These are phyloP conservation scores for Euphorbia lathyris DNA, from an alignment of 345 rosid species.

Conservation along the genomic window DNA sequence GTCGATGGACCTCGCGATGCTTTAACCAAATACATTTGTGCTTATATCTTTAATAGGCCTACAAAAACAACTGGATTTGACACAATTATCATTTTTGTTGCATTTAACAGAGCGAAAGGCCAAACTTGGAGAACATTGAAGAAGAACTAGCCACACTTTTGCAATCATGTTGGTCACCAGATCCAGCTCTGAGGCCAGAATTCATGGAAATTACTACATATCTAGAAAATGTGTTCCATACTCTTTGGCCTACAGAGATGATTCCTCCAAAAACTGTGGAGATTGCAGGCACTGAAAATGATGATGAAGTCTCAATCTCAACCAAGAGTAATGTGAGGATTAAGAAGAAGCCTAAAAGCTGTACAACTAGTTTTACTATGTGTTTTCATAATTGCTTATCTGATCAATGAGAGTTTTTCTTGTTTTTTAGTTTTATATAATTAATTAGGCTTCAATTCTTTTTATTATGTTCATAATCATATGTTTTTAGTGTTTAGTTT, in stretches of 20 bases:
- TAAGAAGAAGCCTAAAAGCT: slow-evolving; percentile 5
- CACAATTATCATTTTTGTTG: neutral
- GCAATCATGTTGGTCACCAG: slow-evolving; percentile 54
- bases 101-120: slow-evolving; percentile 47
- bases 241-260: slow-evolving; percentile 15
- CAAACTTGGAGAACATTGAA: slow-evolving; percentile 42
- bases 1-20: no score
- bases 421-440: neutral
- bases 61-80: neutral
- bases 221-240: slow-evolving; percentile 24
- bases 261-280: slow-evolving; percentile 12
- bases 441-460: neutral
- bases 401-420: neutral
- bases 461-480: slow-evolving; percentile 8
- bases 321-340: slow-evolving; percentile 12
- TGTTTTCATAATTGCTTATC: slow-evolving; percentile 22
- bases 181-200: slow-evolving; percentile 50
- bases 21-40: neutral
- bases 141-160: slow-evolving; percentile 34
- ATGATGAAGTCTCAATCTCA: neutral
- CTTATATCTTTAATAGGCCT: no score
- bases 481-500: neutral
- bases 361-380: slow-evolving; percentile 2
- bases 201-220: slow-evolving; percentile 39
- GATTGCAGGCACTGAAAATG: slow-evolving; percentile 1